Conservation (phyloP, 179 eudicot genomes). For the Beta lomatogona region DNA sequence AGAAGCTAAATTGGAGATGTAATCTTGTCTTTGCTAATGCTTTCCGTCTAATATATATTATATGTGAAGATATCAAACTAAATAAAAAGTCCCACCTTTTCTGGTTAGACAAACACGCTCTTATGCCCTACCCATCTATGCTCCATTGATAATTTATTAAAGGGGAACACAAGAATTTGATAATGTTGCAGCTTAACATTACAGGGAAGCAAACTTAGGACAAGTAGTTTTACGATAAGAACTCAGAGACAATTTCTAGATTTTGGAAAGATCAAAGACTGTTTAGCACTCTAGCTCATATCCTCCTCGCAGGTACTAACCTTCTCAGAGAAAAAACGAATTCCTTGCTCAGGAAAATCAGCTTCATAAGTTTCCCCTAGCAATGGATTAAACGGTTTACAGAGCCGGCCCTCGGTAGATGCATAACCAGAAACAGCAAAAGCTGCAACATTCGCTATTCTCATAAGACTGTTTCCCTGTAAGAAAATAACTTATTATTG, state of each 20-base stretch:
- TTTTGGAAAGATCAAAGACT: not conserved
- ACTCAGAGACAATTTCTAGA: too few species aligned
- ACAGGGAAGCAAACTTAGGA: not conserved
- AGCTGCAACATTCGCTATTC: constrained; percentile 79
- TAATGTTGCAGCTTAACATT: not conserved
- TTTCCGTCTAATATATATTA: not conserved
- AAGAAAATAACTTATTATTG: constrained; percentile 26
- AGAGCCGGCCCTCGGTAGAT: constrained; percentile 79
- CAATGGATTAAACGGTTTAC: constrained; percentile 91
- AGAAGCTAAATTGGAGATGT: not conserved
- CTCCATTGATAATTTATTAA: not conserved
- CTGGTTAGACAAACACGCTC: not conserved
- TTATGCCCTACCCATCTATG: not conserved
- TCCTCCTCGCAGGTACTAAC: constrained; percentile 32
- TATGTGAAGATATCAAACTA: not conserved
- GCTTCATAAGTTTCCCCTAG: constrained; percentile 93
- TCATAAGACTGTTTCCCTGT: constrained; percentile 80
- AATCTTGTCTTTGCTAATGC: not conserved
- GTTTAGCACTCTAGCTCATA: too few species aligned
- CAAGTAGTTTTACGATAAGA: not conserved
- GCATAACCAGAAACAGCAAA: constrained; percentile 92
- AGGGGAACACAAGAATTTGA: not conserved
- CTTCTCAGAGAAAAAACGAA: constrained; percentile 84
- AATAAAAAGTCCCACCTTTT: not conserved
- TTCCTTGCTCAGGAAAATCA: constrained; percentile 79